Evolutionary conservation across 345 rosid genomes (phyloP).

Genomic region (Boechera stricta): DNA sequence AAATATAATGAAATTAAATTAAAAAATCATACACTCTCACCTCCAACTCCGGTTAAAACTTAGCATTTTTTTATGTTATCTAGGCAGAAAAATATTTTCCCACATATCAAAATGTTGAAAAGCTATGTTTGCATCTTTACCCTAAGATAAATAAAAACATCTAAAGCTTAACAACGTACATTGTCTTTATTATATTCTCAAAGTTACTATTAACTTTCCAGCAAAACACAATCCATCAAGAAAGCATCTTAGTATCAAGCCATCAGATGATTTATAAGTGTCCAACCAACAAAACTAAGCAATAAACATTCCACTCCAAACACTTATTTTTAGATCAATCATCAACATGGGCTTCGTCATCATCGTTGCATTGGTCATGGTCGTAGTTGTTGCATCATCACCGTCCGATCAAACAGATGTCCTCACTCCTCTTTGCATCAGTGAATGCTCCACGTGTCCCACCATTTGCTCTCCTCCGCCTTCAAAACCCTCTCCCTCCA

Average conservation of each 20-base stretch:
- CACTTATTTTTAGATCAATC: not conserved
- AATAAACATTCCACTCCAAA: slow-evolving; percentile 31
- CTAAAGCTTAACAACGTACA: slow-evolving; percentile 4
- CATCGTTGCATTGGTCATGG: slow-evolving; percentile 20
- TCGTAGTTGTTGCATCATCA: slow-evolving; percentile 40
- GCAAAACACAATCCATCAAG: slow-evolving; percentile 37
- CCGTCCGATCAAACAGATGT: slow-evolving; percentile 37
- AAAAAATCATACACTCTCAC: not conserved
- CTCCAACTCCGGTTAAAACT: not conserved
- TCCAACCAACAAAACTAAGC: slow-evolving; percentile 11
- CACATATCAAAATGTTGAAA: slow-evolving; percentile 4
- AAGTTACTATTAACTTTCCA: slow-evolving; percentile 20
- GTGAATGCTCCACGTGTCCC: slow-evolving; percentile 49
- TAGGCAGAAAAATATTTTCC: slow-evolving; percentile 12
- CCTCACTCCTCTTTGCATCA: slow-evolving; percentile 46
- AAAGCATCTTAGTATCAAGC: slow-evolving; percentile 39
- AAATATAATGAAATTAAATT: not conserved
- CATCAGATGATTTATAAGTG: slow-evolving; percentile 28
- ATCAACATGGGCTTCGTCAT: slow-evolving; percentile 20
- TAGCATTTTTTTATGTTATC: not conserved
- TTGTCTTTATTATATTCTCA: slow-evolving; percentile 28
- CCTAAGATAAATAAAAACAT: not conserved
- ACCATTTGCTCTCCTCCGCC: slow-evolving; percentile 43
- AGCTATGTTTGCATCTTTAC: slow-evolving; percentile 12
- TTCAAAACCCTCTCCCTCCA: slow-evolving; percentile 20